These are phyloP conservation scores for Mortierella sp. DNA, from an alignment of 371 early-diverging fungal species.

Conservation along the genomic window DNA sequence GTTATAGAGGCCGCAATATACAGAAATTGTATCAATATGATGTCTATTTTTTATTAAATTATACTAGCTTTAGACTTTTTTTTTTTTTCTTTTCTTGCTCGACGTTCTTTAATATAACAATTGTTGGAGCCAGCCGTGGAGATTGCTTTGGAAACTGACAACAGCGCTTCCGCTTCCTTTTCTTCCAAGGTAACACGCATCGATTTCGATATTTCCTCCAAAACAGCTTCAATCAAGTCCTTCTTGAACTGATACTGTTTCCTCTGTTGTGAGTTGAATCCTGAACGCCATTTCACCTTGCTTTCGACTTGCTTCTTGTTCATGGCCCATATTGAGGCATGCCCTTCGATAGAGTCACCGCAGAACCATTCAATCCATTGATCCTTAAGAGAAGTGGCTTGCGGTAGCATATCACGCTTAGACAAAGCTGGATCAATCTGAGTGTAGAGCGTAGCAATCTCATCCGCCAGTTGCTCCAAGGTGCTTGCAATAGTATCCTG, in stretches of 20 bases:
- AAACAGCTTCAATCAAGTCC: slow-evolving; percentile 1
- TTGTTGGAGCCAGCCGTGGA: slow-evolving; percentile 1
- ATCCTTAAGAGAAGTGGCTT: neutral
- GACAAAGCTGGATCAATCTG: neutral
- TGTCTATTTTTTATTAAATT: too few relatives aligned
- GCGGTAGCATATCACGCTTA: slow-evolving; percentile 1
- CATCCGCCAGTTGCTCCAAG: neutral
- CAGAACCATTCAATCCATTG: slow-evolving; percentile 1
- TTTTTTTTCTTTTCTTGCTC: neutral
- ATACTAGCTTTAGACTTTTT: too few relatives aligned
- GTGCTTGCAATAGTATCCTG: neutral
- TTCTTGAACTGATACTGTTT: neutral
- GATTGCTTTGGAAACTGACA: neutral
- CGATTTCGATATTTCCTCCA: slow-evolving; percentile 1
- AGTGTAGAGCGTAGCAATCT: neutral
- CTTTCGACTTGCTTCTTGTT: neutral
- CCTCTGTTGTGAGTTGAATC: neutral
- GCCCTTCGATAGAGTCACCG: neutral
- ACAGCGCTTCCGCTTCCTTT: too few relatives aligned
- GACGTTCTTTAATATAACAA: neutral
- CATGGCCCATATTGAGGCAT: slow-evolving; percentile 2
- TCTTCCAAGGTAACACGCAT: neutral
- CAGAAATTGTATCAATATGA: too few relatives aligned
- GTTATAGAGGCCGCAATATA: too few relatives aligned
- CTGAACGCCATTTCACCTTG: slow-evolving; percentile 3